phyloP scores from a whole-genome alignment of 768 basidiomycete species.

The Guyanaporus albipodus region DNA sequence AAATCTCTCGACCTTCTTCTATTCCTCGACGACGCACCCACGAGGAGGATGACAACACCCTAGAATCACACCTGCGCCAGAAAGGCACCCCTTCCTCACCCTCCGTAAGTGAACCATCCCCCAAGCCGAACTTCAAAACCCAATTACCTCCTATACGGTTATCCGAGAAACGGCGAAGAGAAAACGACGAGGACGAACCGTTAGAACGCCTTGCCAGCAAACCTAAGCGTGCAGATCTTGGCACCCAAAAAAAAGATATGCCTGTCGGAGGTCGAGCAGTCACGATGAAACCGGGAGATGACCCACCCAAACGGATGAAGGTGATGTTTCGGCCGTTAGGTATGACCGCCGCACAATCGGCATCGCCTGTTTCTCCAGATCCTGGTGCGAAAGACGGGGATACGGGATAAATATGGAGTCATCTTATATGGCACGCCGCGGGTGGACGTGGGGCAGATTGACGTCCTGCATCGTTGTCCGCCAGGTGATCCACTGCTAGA shows the following conservation, averaged over 20 bases:
- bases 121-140: constrained; percentile 29
- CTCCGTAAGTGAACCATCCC: constrained; percentile 28
- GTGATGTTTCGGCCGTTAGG: constrained; percentile 53
- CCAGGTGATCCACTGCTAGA: background rate
- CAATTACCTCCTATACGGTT: constrained; percentile 46
- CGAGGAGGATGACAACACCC: constrained; percentile 51
- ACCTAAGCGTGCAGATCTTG: constrained; percentile 51
- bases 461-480: constrained; percentile 3
- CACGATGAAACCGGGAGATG: constrained; percentile 33
- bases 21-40: constrained; percentile 42
- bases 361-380: constrained; percentile 52
- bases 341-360: constrained; percentile 29
- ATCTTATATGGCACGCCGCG: background rate
- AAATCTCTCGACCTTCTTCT: constrained; percentile 35
- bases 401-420: constrained; percentile 47
- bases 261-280: constrained; percentile 17
- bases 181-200: constrained; percentile 64
- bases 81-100: constrained; percentile 36
- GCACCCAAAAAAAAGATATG: constrained; percentile 40
- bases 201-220: constrained; percentile 59
- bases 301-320: constrained; percentile 68
- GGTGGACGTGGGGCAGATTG: constrained; percentile 26
- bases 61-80: constrained; percentile 51
- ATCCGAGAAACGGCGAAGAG: constrained; percentile 67
- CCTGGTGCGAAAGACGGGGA: constrained; percentile 69